A percentile compares a stretch with the other conserved stretches of the same genome.
Evolutionary conservation across 2,329 filamentous ascomycete species (phyloP).

Genomic region (Capronia americana): DNA sequence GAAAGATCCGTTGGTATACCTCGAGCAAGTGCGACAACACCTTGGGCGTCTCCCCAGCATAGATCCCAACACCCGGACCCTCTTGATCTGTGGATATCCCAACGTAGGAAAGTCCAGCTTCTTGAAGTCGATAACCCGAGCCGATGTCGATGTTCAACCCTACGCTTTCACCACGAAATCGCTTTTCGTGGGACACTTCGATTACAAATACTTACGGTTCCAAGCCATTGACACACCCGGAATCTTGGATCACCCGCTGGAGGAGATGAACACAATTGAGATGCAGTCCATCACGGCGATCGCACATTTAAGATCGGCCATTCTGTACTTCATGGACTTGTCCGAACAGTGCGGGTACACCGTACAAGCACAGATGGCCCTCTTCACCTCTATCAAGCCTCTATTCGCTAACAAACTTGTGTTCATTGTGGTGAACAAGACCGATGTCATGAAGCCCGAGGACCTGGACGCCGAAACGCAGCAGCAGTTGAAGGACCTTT

Average conservation of each 20-base stretch:
- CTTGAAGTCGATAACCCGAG: conserved; percentile 86
- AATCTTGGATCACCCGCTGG: conserved; percentile 94
- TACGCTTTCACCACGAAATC: conserved; percentile 99
- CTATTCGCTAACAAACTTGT: conserved; percentile 97
- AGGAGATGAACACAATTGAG: conserved; percentile 99
- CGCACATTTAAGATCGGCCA: conserved; percentile 91
- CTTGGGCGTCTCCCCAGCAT: conserved; percentile 97
- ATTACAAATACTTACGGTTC: conserved; percentile 91
- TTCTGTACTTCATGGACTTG: conserved; percentile 97
- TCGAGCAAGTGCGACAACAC: conserved; percentile 97
- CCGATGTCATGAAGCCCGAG: conserved; percentile 86
- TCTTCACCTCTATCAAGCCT: conserved; percentile 96
- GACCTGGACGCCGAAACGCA: conserved; percentile 82
- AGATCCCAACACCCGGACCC: conserved; percentile 93
- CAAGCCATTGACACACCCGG: conserved; percentile 98
- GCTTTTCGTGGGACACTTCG: conserved; percentile 96
- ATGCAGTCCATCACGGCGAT: conserved; percentile 99
- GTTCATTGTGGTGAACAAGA: conserved; percentile 98
- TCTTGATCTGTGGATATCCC: conserved; percentile 96
- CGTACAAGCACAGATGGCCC: conserved; percentile 86
- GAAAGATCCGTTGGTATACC: conserved; percentile 92
- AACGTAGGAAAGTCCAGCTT: conserved; percentile 98
- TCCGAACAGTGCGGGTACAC: conserved; percentile 97
- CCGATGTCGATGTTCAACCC: conserved; percentile 95
- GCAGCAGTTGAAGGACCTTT: conserved; percentile 75